Conservation (phyloP, 1,284 basidiomycete species). For the Flammula alnicola region DNA sequence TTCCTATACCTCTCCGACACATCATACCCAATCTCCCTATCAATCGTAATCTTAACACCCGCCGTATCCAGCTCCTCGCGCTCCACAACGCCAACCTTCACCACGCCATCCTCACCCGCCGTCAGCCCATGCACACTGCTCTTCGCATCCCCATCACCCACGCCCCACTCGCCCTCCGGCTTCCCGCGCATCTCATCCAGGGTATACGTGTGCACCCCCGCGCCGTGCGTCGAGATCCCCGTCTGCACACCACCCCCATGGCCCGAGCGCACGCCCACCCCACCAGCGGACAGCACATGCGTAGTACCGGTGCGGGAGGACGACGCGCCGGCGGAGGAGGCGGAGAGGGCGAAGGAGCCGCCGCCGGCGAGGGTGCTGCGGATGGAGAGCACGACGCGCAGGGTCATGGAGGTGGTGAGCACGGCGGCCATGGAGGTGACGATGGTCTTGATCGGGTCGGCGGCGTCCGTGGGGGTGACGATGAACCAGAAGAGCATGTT, state of each 20-base stretch:
- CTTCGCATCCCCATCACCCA: constrained; percentile 54
- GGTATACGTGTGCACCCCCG: constrained; percentile 58
- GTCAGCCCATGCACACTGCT: constrained; percentile 55
- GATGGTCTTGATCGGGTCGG: constrained; percentile 78
- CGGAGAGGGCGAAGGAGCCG: constrained; percentile 68
- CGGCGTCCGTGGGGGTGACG: constrained; percentile 51
- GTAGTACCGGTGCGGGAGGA: constrained; percentile 53
- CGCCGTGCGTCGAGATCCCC: constrained; percentile 19
- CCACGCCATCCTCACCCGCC: constrained; percentile 26
- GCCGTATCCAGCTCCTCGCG: constrained; percentile 21
- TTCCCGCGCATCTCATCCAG: constrained; percentile 67
- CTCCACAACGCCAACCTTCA: constrained; percentile 39
- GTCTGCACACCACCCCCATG: neutral
- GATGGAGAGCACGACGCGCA: constrained; percentile 80
- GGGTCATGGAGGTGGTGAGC: constrained; percentile 81
- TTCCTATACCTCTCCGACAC: constrained; percentile 20
- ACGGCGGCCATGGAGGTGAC: constrained; percentile 83
- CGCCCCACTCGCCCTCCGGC: constrained; percentile 46
- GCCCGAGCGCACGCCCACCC: neutral
- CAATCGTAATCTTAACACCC: constrained; percentile 62
- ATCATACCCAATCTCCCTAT: constrained; percentile 58
- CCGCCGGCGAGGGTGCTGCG: constrained; percentile 71
- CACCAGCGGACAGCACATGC: constrained; percentile 48
- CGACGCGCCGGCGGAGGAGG: constrained; percentile 39
- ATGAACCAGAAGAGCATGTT: constrained; percentile 28